Conservation (phyloP, 306 rosid genomes). For the Sindora glabra region DNA sequence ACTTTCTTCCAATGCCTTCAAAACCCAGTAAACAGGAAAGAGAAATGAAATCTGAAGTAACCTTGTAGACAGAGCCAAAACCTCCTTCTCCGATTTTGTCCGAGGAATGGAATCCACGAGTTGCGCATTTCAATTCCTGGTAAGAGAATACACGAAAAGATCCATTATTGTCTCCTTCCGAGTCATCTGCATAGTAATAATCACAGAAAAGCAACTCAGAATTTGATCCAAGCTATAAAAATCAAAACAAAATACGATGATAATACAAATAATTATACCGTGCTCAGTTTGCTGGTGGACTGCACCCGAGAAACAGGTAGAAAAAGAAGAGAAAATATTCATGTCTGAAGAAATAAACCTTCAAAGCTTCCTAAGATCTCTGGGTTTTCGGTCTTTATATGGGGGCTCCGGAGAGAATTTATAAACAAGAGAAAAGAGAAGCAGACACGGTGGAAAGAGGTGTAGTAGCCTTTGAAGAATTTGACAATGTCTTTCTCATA, state of each 20-base stretch:
- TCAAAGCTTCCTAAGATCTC: neutral
- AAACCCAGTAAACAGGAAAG: neutral
- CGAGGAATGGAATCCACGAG: constrained; percentile 40
- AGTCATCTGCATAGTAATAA: neutral
- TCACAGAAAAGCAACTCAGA: neutral
- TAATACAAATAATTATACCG: constrained; percentile 17
- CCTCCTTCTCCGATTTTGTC: constrained; percentile 79
- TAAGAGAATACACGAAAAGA: constrained; percentile 53
- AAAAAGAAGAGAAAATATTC: constrained; percentile 8
- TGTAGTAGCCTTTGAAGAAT: neutral
- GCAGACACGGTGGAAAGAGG: neutral
- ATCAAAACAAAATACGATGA: neutral
- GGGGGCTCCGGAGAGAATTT: neutral
- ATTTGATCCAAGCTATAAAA: neutral
- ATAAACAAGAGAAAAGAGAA: neutral
- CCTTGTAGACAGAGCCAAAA: constrained; percentile 82
- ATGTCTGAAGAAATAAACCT: constrained; percentile 9
- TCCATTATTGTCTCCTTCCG: constrained; percentile 33
- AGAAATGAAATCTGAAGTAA: neutral
- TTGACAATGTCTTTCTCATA: neutral
- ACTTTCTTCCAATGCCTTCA: neutral
- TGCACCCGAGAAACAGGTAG: constrained; percentile 7
- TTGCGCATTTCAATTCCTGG: constrained; percentile 62
- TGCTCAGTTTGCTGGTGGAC: neutral
- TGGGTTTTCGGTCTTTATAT: neutral